phyloP scores from a whole-genome alignment of 306 rosid genomes.

The Hippophae tibetana region DNA sequence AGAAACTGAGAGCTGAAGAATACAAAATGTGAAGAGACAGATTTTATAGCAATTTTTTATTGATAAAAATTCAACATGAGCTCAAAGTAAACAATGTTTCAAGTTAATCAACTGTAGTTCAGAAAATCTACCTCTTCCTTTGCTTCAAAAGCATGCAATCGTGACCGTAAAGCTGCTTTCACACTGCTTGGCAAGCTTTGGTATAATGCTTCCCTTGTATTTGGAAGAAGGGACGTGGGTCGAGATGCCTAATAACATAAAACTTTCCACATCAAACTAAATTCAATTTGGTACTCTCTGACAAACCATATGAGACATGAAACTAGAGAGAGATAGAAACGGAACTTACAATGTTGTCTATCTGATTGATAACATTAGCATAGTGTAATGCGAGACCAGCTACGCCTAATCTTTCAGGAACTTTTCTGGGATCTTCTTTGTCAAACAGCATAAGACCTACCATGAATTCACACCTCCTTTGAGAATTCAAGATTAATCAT shows the following conservation, averaged over 20 bases:
- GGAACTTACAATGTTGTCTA: slow-evolving; percentile 65
- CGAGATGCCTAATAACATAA: slow-evolving; percentile 58
- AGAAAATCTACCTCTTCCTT: slow-evolving; percentile 51
- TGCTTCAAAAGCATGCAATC: slow-evolving; percentile 36
- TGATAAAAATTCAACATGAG: slow-evolving; percentile 1
- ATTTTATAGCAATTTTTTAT: slow-evolving; percentile 1
- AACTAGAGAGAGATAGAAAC: neutral
- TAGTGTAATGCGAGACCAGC: slow-evolving; percentile 94
- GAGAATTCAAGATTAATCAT: slow-evolving; percentile 10
- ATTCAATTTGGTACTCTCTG: slow-evolving; percentile 9
- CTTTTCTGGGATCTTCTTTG: slow-evolving; percentile 19
- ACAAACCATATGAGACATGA: slow-evolving; percentile 7
- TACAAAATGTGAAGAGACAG: slow-evolving; percentile 6
- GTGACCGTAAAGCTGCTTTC: slow-evolving; percentile 63
- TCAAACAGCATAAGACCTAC: slow-evolving; percentile 26
- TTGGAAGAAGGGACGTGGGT: slow-evolving; percentile 66
- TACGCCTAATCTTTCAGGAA: slow-evolving; percentile 59
- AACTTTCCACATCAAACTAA: slow-evolving; percentile 2
- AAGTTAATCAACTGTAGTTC: neutral
- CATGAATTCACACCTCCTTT: slow-evolving; percentile 21
- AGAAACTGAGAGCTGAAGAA: slow-evolving; percentile 48
- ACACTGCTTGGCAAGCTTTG: slow-evolving; percentile 61
- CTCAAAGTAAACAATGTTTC: neutral
- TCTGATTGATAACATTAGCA: slow-evolving; percentile 75
- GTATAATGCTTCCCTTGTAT: slow-evolving; percentile 69